Base-by-base conservation (phyloP, 83 land plant species). In the Picea abies region DNA sequence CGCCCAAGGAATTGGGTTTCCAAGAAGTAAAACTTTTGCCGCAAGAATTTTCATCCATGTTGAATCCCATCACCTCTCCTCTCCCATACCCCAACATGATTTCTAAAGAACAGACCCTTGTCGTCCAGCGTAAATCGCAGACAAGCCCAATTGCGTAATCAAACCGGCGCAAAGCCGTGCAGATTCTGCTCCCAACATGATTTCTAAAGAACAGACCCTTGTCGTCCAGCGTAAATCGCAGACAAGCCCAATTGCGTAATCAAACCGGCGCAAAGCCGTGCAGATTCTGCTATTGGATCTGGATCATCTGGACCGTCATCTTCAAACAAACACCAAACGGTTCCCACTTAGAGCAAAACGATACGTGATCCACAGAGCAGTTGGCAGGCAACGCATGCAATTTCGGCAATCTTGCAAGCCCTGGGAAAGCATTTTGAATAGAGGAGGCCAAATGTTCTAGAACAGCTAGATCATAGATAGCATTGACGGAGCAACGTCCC, bases 401-500 rank as follows among this genome's bases (percentile, higher is more conserved):
- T n/a, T 47, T 47, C 60, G 22, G 25, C 52, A 39, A 20, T 47
- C 20, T 47, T 47, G 49, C 23, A 1, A 41, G 23, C 16, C 49
- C 16, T 75, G n/a, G 26, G 16, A 75, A 75, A 39, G 5, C 58
- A 3, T 22, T 44, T 72, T 22, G 20, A 72, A 72, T 20, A 22
- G 56, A 44, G 52, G 3, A 17, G 3, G 16, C 78, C 3, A 75
- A 47, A 75, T 47, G 58, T 22, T 75, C 49, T 47, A 75, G 58
- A 23, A 22, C 58, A 7, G 60, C 60, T 25, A 56, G 15, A 56
- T 56, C 60, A 56, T 11, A 56, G 60, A 56, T 39, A 71, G n/a
- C 44, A 75, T 75, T 75, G 78, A 75, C 78, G 11, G 49, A 23
- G 78, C 78, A 75, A 47, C 78, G 78, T n/a, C 60, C 60, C 60